Evolutionary conservation across 2,329 filamentous ascomycete species (phyloP), one percentile per base, ranked within the genome.

Genomic region (Colletotrichum endophyticum): DNA sequence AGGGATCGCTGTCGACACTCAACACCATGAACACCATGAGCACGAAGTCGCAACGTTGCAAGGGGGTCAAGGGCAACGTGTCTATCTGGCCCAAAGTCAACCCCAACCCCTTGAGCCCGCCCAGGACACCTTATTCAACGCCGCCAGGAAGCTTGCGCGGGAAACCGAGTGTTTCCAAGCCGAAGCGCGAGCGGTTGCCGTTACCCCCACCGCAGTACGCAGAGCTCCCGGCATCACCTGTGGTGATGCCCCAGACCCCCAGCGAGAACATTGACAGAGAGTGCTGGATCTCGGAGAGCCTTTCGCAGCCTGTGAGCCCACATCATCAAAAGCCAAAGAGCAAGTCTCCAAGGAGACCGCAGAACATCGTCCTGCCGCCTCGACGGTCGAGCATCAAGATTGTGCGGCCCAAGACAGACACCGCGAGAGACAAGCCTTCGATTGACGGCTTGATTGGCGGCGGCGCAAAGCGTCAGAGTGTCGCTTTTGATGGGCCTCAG

Each of bases 1-100:
- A 79, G 19, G 85, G 87, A 79, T 83, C 83, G 16, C 39, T 70
- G 3, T 82, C 81, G 30, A 73, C 68, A 12, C 8, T 73, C 30
- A 9, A 66, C 22, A 75, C 64, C 3, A 44, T 64, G 59, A 67
- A 72, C 36, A 69, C 69, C 16, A 64, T 57, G 63, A 73, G 62
- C 59, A 59, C 63, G 49, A 72, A 66, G 22, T 53, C 75, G 15
- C 72, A 63, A 16, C 27, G 72, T 15, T 27, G 30, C 32, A 77
- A 64, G 27, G 39, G 69, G n/a, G 30, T 63, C 19, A 72, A 76
- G 62, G 70, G 72, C 30, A 70, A 73, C 1, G 70, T 78, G 7
- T 77, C 68, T 4, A 75, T 78, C 27, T 78, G 77, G 77, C 77
- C 73, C 56, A 72, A 76, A 36, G 73, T 76, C 64, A 73, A 70